A percentile compares a stretch with the other conserved stretches of the same genome.
Evolutionary conservation across 2,329 filamentous ascomycete species (phyloP).

Genomic region (Herpotrichia juniperi): DNA sequence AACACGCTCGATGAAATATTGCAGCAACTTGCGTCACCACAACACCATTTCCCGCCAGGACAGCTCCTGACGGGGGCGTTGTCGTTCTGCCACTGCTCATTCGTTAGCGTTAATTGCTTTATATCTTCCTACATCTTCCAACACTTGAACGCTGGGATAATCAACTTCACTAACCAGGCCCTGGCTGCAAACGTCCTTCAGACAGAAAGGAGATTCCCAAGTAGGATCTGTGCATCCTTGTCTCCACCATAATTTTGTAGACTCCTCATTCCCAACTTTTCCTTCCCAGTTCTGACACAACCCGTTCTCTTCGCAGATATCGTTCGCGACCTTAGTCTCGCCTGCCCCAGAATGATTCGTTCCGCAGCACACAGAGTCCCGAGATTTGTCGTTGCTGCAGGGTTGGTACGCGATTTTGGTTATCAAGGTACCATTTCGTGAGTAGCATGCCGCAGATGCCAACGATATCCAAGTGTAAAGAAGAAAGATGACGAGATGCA

Average conservation of each 20-base stretch:
- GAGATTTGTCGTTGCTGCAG: neutral
- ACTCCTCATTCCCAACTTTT: constrained; percentile 12
- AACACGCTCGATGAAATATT: neutral
- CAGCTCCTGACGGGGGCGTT: constrained; percentile 1
- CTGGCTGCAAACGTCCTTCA: constrained; percentile 13
- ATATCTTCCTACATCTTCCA: neutral
- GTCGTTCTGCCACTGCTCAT: neutral
- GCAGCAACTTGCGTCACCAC: neutral
- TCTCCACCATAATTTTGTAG: constrained; percentile 14
- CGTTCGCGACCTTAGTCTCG: constrained; percentile 2
- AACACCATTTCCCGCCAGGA: neutral
- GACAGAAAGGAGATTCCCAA: constrained; percentile 20
- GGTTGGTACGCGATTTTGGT: neutral
- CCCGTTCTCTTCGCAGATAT: constrained; percentile 17
- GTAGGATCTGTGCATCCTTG: constrained; percentile 22
- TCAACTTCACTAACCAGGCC: constrained; percentile 3
- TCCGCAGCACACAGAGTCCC: constrained; percentile 1
- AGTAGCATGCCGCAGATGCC: neutral
- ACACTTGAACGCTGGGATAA: neutral
- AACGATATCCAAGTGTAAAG: neutral
- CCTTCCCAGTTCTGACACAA: constrained; percentile 18
- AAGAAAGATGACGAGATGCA: neutral
- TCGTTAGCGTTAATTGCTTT: neutral
- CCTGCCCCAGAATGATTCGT: neutral
- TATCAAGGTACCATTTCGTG: neutral